Evolutionary conservation across 805 yeast species (phyloP).

Genomic region (Nakazawaea ishiwadae): DNA sequence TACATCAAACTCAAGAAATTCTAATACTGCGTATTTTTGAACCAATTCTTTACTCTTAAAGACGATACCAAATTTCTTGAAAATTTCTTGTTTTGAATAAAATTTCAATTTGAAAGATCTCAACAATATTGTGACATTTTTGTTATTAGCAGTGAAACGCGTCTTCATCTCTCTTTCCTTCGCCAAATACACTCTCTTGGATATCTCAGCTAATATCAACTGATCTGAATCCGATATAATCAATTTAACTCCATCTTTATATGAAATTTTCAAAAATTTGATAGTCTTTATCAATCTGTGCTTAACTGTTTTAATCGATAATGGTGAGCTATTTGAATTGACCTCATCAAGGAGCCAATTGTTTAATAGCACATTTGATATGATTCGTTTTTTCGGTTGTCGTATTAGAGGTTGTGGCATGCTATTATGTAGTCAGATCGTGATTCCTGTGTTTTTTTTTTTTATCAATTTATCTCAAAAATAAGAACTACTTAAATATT

Average conservation of each 20-base stretch:
- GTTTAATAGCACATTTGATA: constrained; percentile 4
- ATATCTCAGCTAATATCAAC: constrained; percentile 13
- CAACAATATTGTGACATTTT: constrained; percentile 24
- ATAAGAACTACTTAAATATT: too few relatives aligned
- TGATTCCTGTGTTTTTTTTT: not conserved
- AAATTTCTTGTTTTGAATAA: constrained; percentile 17
- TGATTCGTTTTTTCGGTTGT: not conserved
- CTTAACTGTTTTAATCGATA: not conserved
- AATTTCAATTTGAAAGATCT: constrained; percentile 25
- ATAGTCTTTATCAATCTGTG: constrained; percentile 1
- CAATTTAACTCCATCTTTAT: constrained; percentile 5
- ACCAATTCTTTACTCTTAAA: constrained; percentile 4
- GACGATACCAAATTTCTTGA: constrained; percentile 11
- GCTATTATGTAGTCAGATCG: too few relatives aligned
- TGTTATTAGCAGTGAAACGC: constrained; percentile 30
- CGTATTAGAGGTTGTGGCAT: constrained; percentile 7
- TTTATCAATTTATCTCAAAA: too few relatives aligned
- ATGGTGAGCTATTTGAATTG: not conserved
- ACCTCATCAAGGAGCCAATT: constrained; percentile 4
- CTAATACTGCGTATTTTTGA: constrained; percentile 8
- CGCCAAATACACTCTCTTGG: constrained; percentile 14
- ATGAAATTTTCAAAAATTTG: constrained; percentile 6
- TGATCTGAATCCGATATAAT: constrained; percentile 12
- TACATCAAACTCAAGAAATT: constrained; percentile 10
- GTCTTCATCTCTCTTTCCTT: constrained; percentile 29